phyloP scores from a whole-genome alignment of 2,329 filamentous ascomycete species.

The Pestalotiopsis sp. region DNA sequence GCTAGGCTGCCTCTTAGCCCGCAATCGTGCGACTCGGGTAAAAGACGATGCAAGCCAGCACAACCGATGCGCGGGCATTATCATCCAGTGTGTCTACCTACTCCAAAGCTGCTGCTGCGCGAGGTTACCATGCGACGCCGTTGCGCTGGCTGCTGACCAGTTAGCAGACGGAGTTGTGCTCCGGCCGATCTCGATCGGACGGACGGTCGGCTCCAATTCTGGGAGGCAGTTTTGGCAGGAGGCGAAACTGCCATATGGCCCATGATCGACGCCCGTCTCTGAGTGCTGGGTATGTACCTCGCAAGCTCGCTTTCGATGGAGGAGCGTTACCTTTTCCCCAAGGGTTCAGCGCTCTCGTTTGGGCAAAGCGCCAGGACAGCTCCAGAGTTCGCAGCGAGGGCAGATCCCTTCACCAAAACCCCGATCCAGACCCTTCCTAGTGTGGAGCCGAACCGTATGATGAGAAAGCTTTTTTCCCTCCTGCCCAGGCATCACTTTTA shows the following conservation, averaged over 20 bases:
- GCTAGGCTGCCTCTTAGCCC: neutral
- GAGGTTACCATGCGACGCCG: neutral
- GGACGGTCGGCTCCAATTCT: neutral
- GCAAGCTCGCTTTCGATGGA: neutral
- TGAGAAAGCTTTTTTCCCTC: neutral
- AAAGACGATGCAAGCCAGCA: neutral
- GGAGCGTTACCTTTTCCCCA: neutral
- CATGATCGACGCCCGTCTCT: neutral
- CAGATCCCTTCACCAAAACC: constrained; percentile 5
- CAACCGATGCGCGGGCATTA: neutral
- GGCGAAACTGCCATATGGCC: neutral
- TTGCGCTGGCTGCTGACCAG: neutral
- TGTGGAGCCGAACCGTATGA: neutral
- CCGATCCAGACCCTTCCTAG: neutral
- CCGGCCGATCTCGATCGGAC: neutral
- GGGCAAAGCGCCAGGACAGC: neutral
- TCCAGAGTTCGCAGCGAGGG: neutral
- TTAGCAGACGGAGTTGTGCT: neutral
- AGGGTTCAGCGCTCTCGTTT: neutral
- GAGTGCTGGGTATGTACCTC: neutral
- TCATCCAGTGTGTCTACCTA: neutral
- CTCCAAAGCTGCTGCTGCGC: neutral
- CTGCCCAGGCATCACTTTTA: neutral
- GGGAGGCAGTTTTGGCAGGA: neutral
- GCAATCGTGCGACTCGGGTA: neutral